Evolutionary conservation across 441 rosid genomes (phyloP).

Genomic region (Gossypium lobatum): DNA sequence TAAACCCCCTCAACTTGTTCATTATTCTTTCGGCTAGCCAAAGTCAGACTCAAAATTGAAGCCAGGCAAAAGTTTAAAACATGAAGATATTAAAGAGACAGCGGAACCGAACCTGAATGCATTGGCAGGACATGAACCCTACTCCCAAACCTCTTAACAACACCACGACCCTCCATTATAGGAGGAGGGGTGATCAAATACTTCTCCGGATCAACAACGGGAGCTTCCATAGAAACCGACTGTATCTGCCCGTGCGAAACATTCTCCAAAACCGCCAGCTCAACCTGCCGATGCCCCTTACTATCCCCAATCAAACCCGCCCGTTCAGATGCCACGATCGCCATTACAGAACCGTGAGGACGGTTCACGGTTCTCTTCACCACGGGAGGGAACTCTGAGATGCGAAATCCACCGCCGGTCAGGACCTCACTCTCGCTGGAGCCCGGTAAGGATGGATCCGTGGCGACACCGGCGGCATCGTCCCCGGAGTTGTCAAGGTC

Average conservation of each 20-base stretch:
- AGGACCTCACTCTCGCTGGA: conserved; percentile 49
- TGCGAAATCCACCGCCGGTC: conserved; percentile 47
- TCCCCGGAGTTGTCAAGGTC: conserved; percentile 37
- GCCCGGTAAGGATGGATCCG: conserved; percentile 37
- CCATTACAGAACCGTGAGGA: conserved; percentile 60
- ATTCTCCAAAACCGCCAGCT: conserved; percentile 57
- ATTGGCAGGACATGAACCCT: conserved; percentile 70
- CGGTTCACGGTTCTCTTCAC: conserved; percentile 58
- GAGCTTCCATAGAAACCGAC: conserved; percentile 60
- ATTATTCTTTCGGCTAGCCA: not conserved
- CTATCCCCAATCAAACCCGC: conserved; percentile 47
- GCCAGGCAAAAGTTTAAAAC: not conserved
- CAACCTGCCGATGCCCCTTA: conserved; percentile 25
- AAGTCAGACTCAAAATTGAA: not conserved
- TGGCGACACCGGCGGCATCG: conserved; percentile 24
- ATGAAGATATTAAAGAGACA: not conserved
- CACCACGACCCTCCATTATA: conserved; percentile 81
- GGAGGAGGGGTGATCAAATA: conserved; percentile 66
- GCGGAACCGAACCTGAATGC: conserved; percentile 69
- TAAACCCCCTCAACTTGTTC: not conserved
- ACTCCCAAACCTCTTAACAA: conserved; percentile 64
- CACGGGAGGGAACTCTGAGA: conserved; percentile 65
- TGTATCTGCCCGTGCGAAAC: conserved; percentile 78
- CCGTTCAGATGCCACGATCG: conserved; percentile 55
- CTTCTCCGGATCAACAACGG: conserved; percentile 45